Percentiles rank a stretch among this genome's conserved stretches.
These are phyloP conservation scores for Leptographium wingfieldii DNA, from an alignment of 2,329 filamentous ascomycete species.

Conservation along the genomic window DNA sequence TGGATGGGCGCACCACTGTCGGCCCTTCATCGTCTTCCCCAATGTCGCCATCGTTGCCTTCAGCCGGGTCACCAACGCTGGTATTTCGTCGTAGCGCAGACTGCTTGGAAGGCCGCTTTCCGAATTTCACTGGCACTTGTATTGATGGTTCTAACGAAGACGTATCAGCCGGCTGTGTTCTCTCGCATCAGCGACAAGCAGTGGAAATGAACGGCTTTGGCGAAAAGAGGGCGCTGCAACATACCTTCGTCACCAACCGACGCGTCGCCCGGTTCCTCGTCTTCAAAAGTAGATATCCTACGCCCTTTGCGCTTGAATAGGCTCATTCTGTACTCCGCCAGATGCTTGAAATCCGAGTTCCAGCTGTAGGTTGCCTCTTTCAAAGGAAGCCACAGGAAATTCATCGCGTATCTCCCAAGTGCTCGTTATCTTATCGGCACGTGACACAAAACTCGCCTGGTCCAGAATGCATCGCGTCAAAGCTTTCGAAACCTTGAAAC, in stretches of 20 bases:
- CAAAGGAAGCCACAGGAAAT: background rate
- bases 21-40: slow-evolving; percentile 33
- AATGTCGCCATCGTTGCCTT: slow-evolving; percentile 20
- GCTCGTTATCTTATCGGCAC: slow-evolving; percentile 34
- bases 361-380: background rate
- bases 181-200: slow-evolving; percentile 13
- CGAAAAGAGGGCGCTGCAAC: slow-evolving; percentile 21
- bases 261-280: slow-evolving; percentile 37
- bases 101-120: slow-evolving; percentile 42
- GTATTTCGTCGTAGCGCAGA: slow-evolving; percentile 46
- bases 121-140: slow-evolving; percentile 31
- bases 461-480: slow-evolving; percentile 8
- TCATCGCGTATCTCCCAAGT: background rate
- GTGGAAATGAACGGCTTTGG: slow-evolving; percentile 5
- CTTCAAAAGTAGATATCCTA: slow-evolving; percentile 60
- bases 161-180: slow-evolving; percentile 20
- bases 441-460: slow-evolving; percentile 23
- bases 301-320: slow-evolving; percentile 59
- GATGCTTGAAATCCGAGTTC: background rate
- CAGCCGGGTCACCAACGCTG: slow-evolving; percentile 20
- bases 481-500: background rate
- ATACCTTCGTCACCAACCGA: slow-evolving; percentile 17
- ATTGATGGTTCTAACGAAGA: slow-evolving; percentile 18
- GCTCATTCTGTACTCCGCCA: slow-evolving; percentile 29
- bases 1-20: slow-evolving; percentile 34